A percentile compares a stretch with the other conserved stretches of the same genome.
phyloP scores from a whole-genome alignment of 345 rosid genomes.

The Camelina laxa region DNA sequence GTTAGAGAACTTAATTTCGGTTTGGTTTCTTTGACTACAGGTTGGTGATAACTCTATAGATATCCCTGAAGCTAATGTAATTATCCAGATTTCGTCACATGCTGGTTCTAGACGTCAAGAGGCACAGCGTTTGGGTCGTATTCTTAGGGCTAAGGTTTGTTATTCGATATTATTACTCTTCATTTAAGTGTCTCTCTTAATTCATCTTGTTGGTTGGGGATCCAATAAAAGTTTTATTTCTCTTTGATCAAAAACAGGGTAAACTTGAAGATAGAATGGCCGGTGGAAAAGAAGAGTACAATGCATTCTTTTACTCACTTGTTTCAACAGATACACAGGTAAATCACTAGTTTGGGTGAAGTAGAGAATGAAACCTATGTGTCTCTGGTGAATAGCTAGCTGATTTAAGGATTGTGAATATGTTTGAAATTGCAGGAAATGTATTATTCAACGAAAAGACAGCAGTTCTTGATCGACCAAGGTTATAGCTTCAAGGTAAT shows the following conservation, averaged over 20 bases:
- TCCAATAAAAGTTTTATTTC: background rate
- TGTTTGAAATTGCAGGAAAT: constrained; percentile 55
- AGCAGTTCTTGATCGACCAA: constrained; percentile 93
- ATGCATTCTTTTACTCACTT: constrained; percentile 95
- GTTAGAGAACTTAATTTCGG: background rate
- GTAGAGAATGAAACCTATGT: background rate
- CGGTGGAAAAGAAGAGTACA: constrained; percentile 98
- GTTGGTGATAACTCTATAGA: constrained; percentile 99
- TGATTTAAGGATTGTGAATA: background rate
- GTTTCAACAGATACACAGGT: constrained; percentile 98
- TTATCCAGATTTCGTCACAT: constrained; percentile 95
- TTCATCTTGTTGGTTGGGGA: background rate
- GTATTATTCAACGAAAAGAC: constrained; percentile 92
- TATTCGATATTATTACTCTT: background rate
- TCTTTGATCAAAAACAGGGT: constrained; percentile 59
- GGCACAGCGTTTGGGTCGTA: constrained; percentile 97
- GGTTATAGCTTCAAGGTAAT: constrained; percentile 97
- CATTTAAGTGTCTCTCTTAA: background rate
- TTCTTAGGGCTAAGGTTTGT: constrained; percentile 93
- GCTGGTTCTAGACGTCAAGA: constrained; percentile 99
- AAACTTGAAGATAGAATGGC: constrained; percentile 96
- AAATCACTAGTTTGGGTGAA: background rate
- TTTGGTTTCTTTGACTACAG: constrained; percentile 42
- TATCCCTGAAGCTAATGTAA: constrained; percentile 98
- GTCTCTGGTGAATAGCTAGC: background rate